Evolutionary conservation across 2,329 filamentous ascomycete genomes (phyloP), one percentile per base, ranked within the genome.

Genomic region (Nemania serpens): DNA sequence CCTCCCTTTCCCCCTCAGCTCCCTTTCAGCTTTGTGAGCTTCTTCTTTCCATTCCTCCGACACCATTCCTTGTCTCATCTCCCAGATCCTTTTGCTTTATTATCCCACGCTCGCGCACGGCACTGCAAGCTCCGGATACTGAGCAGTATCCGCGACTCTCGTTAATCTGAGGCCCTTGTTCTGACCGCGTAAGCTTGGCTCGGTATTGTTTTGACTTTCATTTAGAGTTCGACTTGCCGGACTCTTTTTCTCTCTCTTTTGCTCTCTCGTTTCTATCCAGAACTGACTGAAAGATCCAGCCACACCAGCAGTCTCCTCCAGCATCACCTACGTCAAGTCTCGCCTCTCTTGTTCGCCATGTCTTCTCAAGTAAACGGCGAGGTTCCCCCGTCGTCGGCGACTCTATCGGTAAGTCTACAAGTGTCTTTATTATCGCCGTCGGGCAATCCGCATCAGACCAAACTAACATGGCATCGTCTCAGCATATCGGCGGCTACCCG

Each of bases 401-500:
- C 71, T 25, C 61, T 75, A 25, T 73, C 72, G 67, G 73, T 75
- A 71, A 66, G 73, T 53, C 52, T 20, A 10, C 25, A 36, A 20
- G 37, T 17, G 37, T 15, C 29, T 33, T 25, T 20, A 33, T 18
- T 3, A 41, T 5, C n/a, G 7, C 6, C 15, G 2, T 3, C 12
- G 12, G 15, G 11, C 29, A 17, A 33, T 47, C 2, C 5, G 45
- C 25, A 22, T 25, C 36, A 17, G 47, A 20, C 56, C 36, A 17
- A 50, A 20, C 56, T 59, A 15, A 63, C 45, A 41, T n/a, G 6
- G 18, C n/a, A 2, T 13, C 37, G 12, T 52, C 29, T n/a, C 18
- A 96, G 91, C 93, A 97, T 75, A 83, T 97, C 65, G 83, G 88
- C 69, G 89, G 88, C 67, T 97, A 96, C 78, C 94, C 94, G 42